Evolutionary conservation across 208 protist genomes (phyloP).

Genomic region (Leptomonas seymouri): DNA sequence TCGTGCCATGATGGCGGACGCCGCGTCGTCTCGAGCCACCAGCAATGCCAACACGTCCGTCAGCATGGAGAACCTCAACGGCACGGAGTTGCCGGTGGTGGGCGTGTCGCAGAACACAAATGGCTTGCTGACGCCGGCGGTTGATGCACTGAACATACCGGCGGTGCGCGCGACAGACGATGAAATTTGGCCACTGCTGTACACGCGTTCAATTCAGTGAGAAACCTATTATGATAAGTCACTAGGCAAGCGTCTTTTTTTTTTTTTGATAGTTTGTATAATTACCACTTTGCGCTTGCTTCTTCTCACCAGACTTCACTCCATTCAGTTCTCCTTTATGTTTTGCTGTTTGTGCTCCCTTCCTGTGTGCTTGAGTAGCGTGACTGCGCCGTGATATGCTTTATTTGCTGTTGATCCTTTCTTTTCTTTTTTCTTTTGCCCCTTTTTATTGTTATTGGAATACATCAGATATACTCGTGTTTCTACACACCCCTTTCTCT

Average conservation of each 20-base stretch:
- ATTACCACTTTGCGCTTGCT: not conserved
- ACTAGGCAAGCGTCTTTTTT: not conserved
- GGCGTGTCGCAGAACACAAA: conserved; percentile 14
- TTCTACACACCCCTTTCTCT: not conserved
- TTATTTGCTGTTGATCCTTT: not conserved
- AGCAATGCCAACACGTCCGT: conserved; percentile 27
- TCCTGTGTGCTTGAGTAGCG: too few relatives aligned
- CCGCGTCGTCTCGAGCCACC: conserved; percentile 10
- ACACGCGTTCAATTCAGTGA: conserved; percentile 26
- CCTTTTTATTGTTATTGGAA: not conserved
- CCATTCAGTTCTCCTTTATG: not conserved
- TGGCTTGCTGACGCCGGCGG: conserved; percentile 23
- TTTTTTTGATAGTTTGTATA: not conserved
- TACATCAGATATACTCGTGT: not conserved
- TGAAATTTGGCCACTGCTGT: conserved; percentile 20
- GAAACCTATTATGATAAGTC: not conserved
- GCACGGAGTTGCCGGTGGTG: not conserved
- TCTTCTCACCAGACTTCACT: not conserved
- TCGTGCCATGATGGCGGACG: conserved; percentile 16
- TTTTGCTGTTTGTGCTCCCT: not conserved
- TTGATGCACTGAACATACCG: conserved; percentile 29
- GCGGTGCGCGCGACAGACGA: conserved; percentile 28
- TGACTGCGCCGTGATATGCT: too few relatives aligned
- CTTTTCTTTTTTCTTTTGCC: conserved; percentile 12
- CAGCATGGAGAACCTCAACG: conserved; percentile 29